These are phyloP conservation scores for Teratosphaeria nubilosa DNA, from an alignment of 2,329 filamentous ascomycete genomes.

Conservation along the genomic window DNA sequence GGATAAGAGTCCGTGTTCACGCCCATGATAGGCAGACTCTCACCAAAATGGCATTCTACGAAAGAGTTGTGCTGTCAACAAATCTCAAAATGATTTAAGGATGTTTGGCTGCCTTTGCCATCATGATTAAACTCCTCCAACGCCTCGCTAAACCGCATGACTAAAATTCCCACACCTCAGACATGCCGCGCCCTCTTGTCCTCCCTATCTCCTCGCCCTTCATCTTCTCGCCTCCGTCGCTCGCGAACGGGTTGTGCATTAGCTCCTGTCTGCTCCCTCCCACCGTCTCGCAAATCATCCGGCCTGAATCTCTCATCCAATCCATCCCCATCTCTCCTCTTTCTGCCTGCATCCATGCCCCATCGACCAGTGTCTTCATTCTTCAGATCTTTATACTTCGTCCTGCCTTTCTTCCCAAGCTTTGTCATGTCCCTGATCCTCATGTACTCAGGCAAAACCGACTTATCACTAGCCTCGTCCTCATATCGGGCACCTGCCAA, in stretches of 20 bases:
- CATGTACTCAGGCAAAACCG: conserved; percentile 79
- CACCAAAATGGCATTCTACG: not conserved
- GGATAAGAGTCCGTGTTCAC: not conserved
- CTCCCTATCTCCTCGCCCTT: conserved; percentile 27
- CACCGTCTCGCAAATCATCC: conserved; percentile 42
- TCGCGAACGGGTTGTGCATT: conserved; percentile 63
- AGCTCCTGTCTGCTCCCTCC: conserved; percentile 49
- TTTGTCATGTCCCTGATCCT: conserved; percentile 90
- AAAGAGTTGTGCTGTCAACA: not conserved
- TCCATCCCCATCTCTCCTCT: conserved; percentile 33
- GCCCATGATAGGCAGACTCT: not conserved
- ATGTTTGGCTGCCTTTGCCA: not conserved
- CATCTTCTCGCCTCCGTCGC: conserved; percentile 38
- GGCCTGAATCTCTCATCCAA: conserved; percentile 59
- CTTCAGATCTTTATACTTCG: conserved; percentile 79
- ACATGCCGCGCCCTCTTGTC: conserved; percentile 36
- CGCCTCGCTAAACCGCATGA: conserved; percentile 1
- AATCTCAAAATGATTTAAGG: not conserved
- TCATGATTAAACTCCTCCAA: not conserved
- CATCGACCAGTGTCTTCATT: conserved; percentile 85
- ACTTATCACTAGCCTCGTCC: conserved; percentile 74
- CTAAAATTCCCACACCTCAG: conserved; percentile 7
- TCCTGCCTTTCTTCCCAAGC: conserved; percentile 81
- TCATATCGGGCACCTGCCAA: conserved; percentile 75
- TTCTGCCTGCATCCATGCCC: conserved; percentile 52